phyloP scores from a whole-genome alignment of 2,329 filamentous ascomycete genomes.

The Diaporthe citrichinensis region DNA sequence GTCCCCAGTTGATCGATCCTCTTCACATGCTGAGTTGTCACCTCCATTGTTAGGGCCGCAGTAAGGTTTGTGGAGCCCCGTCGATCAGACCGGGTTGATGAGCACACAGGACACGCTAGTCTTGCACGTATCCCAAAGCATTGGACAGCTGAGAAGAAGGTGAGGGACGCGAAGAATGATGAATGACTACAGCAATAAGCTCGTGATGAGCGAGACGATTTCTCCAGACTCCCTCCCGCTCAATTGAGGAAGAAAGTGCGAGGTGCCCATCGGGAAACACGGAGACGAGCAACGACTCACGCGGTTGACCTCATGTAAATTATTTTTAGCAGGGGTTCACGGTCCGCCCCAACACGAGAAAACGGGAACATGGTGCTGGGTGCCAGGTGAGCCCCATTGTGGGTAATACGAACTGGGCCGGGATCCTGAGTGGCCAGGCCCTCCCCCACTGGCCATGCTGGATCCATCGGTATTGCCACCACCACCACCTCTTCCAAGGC shows the following conservation, averaged over 20 bases:
- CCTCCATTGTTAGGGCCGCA: conserved; percentile 11
- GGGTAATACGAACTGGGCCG: conserved; percentile 31
- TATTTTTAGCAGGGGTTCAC: conserved; percentile 42
- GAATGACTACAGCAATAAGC: conserved; percentile 3
- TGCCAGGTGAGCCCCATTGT: conserved; percentile 27
- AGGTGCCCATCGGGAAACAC: neutral
- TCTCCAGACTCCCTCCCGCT: conserved; percentile 2
- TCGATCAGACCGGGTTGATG: conserved; percentile 10
- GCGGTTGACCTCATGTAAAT: conserved; percentile 38
- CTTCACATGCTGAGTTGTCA: conserved; percentile 31
- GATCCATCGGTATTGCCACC: conserved; percentile 26
- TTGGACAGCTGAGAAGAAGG: neutral
- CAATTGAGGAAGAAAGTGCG: neutral
- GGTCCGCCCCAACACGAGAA: conserved; percentile 41
- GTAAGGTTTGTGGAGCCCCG: conserved; percentile 29
- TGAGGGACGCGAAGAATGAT: conserved; percentile 17
- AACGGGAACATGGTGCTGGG: conserved; percentile 38
- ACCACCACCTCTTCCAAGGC: conserved; percentile 16
- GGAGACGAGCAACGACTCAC: conserved; percentile 17
- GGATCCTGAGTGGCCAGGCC: conserved; percentile 27
- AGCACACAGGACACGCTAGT: conserved; percentile 22
- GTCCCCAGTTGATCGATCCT: neutral
- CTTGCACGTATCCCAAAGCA: neutral
- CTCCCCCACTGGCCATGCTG: conserved; percentile 6
- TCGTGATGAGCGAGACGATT: conserved; percentile 24